These are phyloP conservation scores for Ceriops zippeliana DNA, from an alignment of 345 rosid genomes.

Conservation along the genomic window DNA sequence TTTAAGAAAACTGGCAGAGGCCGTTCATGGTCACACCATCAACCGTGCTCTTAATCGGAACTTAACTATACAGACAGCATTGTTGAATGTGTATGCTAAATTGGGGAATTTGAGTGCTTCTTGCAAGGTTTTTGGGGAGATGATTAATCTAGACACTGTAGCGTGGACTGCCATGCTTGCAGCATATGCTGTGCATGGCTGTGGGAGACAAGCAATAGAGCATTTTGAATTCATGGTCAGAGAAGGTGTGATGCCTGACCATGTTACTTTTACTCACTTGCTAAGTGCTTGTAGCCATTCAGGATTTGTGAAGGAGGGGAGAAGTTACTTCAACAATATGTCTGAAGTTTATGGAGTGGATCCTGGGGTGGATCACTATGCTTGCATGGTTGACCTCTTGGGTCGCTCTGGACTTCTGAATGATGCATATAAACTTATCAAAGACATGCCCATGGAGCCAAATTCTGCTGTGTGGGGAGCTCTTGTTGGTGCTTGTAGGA, in stretches of 20 bases:
- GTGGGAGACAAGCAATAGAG: constrained; percentile 52
- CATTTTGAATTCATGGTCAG: constrained; percentile 55
- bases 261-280: constrained; percentile 73
- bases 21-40: constrained; percentile 44
- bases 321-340: constrained; percentile 50
- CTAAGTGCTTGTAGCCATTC: constrained; percentile 74
- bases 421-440: constrained; percentile 52
- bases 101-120: constrained; percentile 52
- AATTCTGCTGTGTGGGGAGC: constrained; percentile 79
- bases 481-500: constrained; percentile 69
- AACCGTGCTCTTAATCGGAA: constrained; percentile 31
- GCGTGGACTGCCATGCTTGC: constrained; percentile 89
- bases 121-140: constrained; percentile 39
- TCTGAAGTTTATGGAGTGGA: constrained; percentile 37
- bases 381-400: constrained; percentile 75
- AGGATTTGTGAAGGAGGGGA: constrained; percentile 58
- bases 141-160: constrained; percentile 44
- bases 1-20: constrained; percentile 40
- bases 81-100: constrained; percentile 54
- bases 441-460: constrained; percentile 61
- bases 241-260: constrained; percentile 50
- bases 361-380: constrained; percentile 58
- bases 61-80: constrained; percentile 38
- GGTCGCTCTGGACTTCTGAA: constrained; percentile 59
- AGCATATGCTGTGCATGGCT: constrained; percentile 60